Evolutionary conservation across 2,329 filamentous ascomycete genomes (phyloP).

Genomic region (Fusarium pilosicola): DNA sequence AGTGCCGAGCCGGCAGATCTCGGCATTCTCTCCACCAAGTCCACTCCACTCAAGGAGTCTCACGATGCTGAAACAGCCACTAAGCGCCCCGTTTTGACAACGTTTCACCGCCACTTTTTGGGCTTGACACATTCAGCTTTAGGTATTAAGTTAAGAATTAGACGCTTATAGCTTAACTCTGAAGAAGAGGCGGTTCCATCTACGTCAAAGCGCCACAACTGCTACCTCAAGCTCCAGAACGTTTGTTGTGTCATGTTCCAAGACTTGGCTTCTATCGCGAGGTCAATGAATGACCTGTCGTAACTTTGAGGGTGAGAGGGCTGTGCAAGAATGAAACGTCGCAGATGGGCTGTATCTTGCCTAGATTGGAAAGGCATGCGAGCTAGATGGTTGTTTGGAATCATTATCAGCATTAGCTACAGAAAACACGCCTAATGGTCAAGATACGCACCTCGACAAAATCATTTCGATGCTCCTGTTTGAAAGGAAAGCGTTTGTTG

Average conservation of each 20-base stretch:
- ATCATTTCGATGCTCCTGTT: fast-evolving
- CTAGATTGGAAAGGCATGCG: background rate
- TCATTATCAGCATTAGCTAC: fast-evolving
- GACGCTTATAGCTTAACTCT: background rate
- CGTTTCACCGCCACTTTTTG: background rate
- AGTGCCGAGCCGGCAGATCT: background rate
- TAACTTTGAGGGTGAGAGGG: background rate
- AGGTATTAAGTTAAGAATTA: background rate
- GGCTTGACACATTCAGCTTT: background rate
- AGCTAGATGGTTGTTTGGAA: background rate
- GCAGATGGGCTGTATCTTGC: background rate
- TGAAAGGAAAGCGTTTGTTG: fast-evolving
- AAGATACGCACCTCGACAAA: background rate
- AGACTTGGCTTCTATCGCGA: background rate
- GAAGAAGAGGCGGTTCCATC: background rate
- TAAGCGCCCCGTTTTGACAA: background rate
- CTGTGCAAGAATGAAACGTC: background rate
- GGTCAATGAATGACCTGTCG: background rate
- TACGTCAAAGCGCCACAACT: background rate
- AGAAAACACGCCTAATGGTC: background rate
- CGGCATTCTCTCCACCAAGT: background rate
- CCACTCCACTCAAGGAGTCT: background rate
- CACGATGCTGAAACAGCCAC: background rate
- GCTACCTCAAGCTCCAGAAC: background rate
- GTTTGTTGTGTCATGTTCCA: background rate